Percentiles rank a stretch among this genome's conserved stretches.
phyloP scores from a whole-genome alignment of 495 filamentous ascomycete species.

The Trichoderma virens region DNA sequence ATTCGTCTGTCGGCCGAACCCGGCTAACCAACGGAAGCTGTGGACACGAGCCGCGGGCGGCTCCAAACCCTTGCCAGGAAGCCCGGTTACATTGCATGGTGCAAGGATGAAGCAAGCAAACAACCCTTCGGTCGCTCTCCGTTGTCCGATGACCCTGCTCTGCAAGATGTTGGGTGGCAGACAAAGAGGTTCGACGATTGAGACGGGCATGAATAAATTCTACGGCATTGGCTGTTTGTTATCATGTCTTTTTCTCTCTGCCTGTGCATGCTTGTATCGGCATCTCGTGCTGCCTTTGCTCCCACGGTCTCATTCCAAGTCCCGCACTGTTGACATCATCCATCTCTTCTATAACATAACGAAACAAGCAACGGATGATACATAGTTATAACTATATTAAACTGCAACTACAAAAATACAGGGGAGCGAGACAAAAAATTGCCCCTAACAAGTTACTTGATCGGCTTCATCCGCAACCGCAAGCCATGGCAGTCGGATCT shows the following conservation, averaged over 20 bases:
- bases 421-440: too few species aligned
- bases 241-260: too few species aligned
- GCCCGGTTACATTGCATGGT: not conserved
- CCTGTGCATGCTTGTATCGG: too few species aligned
- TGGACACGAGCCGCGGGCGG: not conserved
- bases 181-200: not conserved
- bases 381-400: too few species aligned
- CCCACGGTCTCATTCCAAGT: too few species aligned
- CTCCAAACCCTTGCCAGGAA: not conserved
- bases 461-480: not conserved
- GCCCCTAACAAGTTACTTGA: too few species aligned
- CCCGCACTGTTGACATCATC: too few species aligned
- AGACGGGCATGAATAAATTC: not conserved
- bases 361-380: too few species aligned
- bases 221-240: too few species aligned
- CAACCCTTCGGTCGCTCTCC: constrained; percentile 1
- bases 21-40: not conserved
- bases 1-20: not conserved
- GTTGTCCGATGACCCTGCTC: constrained; percentile 3
- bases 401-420: too few species aligned
- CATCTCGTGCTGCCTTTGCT: too few species aligned
- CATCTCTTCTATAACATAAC: too few species aligned
- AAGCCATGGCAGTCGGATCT: not conserved
- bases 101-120: not conserved
- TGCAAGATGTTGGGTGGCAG: not conserved